Conservation (phyloP, 345 rosid species). For the Gossypium sturtianum region DNA sequence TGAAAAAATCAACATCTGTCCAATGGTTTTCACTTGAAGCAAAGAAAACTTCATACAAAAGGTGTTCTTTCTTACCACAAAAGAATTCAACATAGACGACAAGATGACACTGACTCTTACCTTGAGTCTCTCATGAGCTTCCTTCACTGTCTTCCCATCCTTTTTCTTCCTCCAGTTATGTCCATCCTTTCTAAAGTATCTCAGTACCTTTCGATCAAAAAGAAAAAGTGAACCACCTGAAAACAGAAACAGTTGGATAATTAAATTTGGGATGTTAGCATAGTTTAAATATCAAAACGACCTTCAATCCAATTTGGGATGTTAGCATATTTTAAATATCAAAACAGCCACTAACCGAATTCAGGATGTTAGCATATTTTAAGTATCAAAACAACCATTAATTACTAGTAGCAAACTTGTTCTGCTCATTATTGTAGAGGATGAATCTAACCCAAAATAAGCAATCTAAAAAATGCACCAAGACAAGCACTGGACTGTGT, state of each 20-base stretch:
- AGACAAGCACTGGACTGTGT: neutral
- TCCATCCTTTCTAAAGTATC: slow-evolving; percentile 95
- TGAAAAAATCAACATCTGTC: slow-evolving; percentile 24
- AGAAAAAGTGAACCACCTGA: slow-evolving; percentile 88
- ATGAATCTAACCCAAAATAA: slow-evolving; percentile 1
- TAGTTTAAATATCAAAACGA: neutral
- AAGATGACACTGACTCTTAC: slow-evolving; percentile 27
- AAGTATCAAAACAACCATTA: neutral
- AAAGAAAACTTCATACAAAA: neutral
- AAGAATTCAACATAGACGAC: slow-evolving; percentile 2
- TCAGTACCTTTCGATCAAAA: slow-evolving; percentile 77
- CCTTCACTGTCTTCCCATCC: slow-evolving; percentile 90
- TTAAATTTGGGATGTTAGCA: neutral
- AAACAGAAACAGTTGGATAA: slow-evolving; percentile 17
- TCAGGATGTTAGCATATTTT: neutral
- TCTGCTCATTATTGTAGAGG: neutral
- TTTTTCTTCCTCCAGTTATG: slow-evolving; percentile 94
- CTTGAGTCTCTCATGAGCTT: slow-evolving; percentile 96
- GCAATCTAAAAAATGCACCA: neutral
- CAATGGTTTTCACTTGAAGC: neutral
- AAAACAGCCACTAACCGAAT: neutral
- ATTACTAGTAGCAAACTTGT: neutral
- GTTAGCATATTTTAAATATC: neutral
- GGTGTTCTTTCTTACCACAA: neutral
- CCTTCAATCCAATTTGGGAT: neutral